These are phyloP conservation scores for Solanum piurae DNA, from an alignment of 257 asterid genomes.

Conservation along the genomic window DNA sequence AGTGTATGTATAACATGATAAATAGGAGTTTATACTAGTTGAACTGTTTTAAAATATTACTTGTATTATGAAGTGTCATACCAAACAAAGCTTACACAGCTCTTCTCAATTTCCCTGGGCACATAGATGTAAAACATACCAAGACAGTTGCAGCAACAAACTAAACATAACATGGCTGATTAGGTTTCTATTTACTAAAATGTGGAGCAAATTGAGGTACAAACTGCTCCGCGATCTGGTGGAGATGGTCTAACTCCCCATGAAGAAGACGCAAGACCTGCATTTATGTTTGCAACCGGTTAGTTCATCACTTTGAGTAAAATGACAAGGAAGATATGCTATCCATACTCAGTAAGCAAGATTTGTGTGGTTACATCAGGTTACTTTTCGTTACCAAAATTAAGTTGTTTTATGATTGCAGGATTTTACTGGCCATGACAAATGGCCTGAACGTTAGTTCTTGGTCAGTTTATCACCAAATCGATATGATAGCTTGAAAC, in stretches of 20 bases:
- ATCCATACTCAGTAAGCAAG: neutral
- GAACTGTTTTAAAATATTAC: neutral
- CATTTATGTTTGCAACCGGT: neutral
- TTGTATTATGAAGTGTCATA: neutral
- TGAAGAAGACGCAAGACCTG: slow-evolving; percentile 70
- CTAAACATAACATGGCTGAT: neutral
- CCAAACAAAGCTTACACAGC: neutral
- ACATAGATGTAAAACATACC: neutral
- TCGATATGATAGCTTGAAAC: neutral
- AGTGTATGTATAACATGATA: neutral
- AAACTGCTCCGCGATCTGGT: slow-evolving; percentile 47
- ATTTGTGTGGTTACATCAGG: neutral
- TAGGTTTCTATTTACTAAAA: neutral
- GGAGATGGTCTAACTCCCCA: slow-evolving; percentile 52
- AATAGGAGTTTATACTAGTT: neutral
- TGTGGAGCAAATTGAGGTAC: slow-evolving; percentile 35
- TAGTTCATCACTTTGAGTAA: neutral
- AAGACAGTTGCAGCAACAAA: neutral
- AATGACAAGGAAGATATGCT: neutral
- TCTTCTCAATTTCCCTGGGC: neutral
- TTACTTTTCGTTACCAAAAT: neutral
- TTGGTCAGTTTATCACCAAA: neutral
- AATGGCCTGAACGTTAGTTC: neutral
- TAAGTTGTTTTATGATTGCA: neutral
- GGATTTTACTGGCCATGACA: neutral